Evolutionary conservation across 2,329 filamentous ascomycete species (phyloP), one percentile per base, ranked within the genome.

Genomic region (Trichoderma atrobrunneum): DNA sequence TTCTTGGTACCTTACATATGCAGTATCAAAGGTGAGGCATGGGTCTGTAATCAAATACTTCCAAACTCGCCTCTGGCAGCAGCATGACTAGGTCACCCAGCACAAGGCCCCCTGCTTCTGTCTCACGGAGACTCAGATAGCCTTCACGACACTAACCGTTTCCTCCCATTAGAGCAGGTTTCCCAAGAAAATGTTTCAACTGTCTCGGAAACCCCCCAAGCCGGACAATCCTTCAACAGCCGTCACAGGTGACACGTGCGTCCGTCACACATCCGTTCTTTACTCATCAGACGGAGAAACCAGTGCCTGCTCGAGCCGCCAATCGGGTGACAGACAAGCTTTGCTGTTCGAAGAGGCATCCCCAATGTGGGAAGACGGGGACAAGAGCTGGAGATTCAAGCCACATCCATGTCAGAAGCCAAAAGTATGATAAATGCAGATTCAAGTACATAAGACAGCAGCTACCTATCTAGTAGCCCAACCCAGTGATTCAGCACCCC

Each of bases 131-230:
- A 24, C 51, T 54, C 39, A 62, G 57, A 54, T 51, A 60, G 28
- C 24, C 66, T 69, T 61, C 34, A 51, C 14, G 30, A 48, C 36
- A 36, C 66, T 57, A 69, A 48, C 16, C 28, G 67, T 62, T 69
- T 70, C 30, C 39, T 54, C 21, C 24, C 18, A 32, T 39, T 24
- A 32, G 11, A 34, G 11, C 65, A 60, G 10, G 36, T 60, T 60
- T 26, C 65, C 43, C 65, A 48, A 36, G 21, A 61, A 61, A 70
- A 70, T 70, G 67, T 70, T 70, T 70, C 57, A 62, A 70, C 28
- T 67, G 64, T 54, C 67, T 70, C 67, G 67, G 67, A 32, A 70
- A 34, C 54, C 39, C 39, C 36, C 48, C 43, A 57, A 70, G 57
- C 67, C 67, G 67, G 39, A 18, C 39, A 21, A 51, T 54, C 67